A percentile compares a stretch with the other conserved stretches of the same genome.
phyloP scores from a whole-genome alignment of 208 protist genomes.

The Acanthamoeba castellanii region DNA sequence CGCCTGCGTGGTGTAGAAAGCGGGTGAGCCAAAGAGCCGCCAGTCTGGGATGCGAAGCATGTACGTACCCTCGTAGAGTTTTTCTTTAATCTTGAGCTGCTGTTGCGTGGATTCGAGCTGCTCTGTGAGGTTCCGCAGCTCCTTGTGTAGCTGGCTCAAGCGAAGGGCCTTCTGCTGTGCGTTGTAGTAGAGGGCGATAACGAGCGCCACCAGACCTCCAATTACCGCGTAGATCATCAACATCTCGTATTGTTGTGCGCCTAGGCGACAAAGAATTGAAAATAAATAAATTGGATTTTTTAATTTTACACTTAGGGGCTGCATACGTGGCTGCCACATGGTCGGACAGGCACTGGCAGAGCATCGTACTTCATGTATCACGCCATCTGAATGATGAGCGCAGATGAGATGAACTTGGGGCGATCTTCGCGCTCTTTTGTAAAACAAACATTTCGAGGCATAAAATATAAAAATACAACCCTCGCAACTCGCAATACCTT shows the following conservation, averaged over 20 bases:
- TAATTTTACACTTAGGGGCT: too few relatives aligned
- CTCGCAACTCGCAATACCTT: neutral
- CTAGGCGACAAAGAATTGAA: neutral
- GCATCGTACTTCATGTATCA: too few relatives aligned
- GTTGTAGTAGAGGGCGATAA: neutral
- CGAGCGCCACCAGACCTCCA: neutral
- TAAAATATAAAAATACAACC: neutral
- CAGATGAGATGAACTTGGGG: too few relatives aligned
- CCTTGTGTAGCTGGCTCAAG: neutral
- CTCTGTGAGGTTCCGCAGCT: neutral
- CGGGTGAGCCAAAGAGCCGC: neutral
- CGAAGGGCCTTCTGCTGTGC: neutral
- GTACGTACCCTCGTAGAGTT: neutral
- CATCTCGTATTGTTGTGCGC: neutral
- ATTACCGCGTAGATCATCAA: slow-evolving; percentile 2
- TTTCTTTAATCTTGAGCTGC: slow-evolving; percentile 45
- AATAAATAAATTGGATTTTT: neutral
- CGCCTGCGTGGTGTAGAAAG: neutral
- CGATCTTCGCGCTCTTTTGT: too few relatives aligned
- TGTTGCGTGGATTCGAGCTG: neutral
- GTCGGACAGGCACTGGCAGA: too few relatives aligned
- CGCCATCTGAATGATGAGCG: too few relatives aligned
- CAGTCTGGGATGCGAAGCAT: neutral
- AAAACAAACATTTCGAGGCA: neutral
- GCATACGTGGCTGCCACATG: too few relatives aligned